Evolutionary conservation across 176 grass and related monocot species (phyloP), one percentile per base, ranked within the genome.

Genomic region (Puya raimondii): DNA sequence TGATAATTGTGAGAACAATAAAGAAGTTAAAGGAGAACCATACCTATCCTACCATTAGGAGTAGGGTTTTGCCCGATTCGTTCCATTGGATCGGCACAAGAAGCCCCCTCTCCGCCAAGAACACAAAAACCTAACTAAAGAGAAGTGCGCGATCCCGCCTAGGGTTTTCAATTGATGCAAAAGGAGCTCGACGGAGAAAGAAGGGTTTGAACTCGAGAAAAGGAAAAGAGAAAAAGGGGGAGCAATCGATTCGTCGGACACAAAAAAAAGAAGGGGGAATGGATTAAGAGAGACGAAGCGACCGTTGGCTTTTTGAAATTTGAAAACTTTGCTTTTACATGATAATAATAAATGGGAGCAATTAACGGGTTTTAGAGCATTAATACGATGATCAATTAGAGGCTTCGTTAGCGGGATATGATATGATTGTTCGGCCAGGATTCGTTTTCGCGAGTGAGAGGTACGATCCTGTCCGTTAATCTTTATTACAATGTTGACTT

Each of bases 301-400:
- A 73, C 78, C 70, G 78, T 80, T 80, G 70, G 47, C 2, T 11
- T 59, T 68, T 76, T 76, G 26, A 53, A 76, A 58, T 76, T 75
- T 42, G 50, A 54, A 71, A 53, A 61, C n/a, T 61, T 61, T n/a
- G 2, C n/a, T 57, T 57, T 7, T 21, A 18, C 56, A 20, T 21
- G 16, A 20, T 61, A 61, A 18, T 61, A 61, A 61, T 61, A 20
- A 22, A 16, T 20, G 56, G 17, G n/a, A 61, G 33, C 6, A 42
- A 42, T 42, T 42, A 42, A 42, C 33, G 33, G 33, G 4, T 7
- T 7, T 61, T 61, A 10, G 56, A 18, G 16, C 33, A 61, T 61
- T 61, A 61, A 21, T 61, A 18, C 56, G 16, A 61, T 18, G 56
- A 61, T 61, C 56, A 16, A 61, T 61, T 22, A 61, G 56, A 61